Base-by-base conservation (phyloP, 768 basidiomycete genomes). In the Psilocybe cubensis region DNA sequence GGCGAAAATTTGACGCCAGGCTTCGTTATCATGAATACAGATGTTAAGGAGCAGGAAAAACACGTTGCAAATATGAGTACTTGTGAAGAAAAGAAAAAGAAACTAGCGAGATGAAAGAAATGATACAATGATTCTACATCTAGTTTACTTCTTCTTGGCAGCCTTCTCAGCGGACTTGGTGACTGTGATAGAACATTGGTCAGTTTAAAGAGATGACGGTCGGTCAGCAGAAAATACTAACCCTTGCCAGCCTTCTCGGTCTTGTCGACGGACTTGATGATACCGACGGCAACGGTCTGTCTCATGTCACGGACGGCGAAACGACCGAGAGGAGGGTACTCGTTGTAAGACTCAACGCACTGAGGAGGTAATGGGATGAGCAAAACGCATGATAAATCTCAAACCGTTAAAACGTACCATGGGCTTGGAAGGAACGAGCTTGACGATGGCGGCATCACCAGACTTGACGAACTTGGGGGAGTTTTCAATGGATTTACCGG, bases 261-360 rank as follows among this genome's bases (percentile, higher is more conserved):
- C 88, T 96, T 96, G 53, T 97, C 95, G 63, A 97, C 95, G 60
- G 87, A 86, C 84, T 98, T 98, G 86, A 98, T 97, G 82, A 98
- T 91, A 79, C 95, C 95, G 70, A 97, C 95, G 64, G 95, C 95
- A 63, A 99, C 96, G 62, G 96, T 97, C 82, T 98, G 96, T 76
- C 96, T 91, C 96, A 98, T 97, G 85, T 97, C 95, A 89, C 95
- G 95, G 76, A 97, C 95, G 70, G 95, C 95, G 81, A 96, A 96
- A 76, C 96, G 96, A 83, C 97, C 96, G 64, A 99, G 90, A 78
- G 97, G 97, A 68, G 97, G 96, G 82, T 98, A 99, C 78, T 95
- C 92, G 72, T 89, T 88, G 86, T 95, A 97, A 40, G 90, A 85
- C 83, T 96, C 77, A 62, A 75, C 69, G 63, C 73, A 75, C 71